Evolutionary conservation across 805 yeast species (phyloP).

Genomic region (Schizosaccharomyces lindneri): DNA sequence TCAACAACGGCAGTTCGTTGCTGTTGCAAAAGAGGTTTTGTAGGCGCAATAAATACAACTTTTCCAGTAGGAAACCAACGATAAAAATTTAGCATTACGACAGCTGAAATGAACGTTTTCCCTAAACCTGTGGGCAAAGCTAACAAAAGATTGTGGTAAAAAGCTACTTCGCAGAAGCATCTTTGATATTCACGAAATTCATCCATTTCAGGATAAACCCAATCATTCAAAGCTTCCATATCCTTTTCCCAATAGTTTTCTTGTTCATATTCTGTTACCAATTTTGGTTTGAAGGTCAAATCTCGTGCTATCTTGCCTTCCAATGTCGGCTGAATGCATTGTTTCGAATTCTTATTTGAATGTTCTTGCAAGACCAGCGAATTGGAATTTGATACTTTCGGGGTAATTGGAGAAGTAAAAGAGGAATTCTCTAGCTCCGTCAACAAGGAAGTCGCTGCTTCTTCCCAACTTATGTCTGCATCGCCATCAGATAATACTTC

Average conservation of each 20-base stretch:
- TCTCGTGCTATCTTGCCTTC: background rate
- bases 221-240: constrained; percentile 14
- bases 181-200: constrained; percentile 73
- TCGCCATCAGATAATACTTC: too few species aligned
- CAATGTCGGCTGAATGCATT: too few species aligned
- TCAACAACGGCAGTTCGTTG: constrained; percentile 82
- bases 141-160: constrained; percentile 52
- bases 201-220: constrained; percentile 64
- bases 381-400: too few species aligned
- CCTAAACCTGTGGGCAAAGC: constrained; percentile 96
- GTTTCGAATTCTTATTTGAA: too few species aligned
- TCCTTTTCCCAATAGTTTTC: background rate
- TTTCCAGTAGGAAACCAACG: constrained; percentile 2
- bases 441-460: too few species aligned
- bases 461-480: too few species aligned
- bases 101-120: constrained; percentile 83
- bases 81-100: constrained; percentile 34
- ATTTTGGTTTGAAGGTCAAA: background rate
- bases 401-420: too few species aligned
- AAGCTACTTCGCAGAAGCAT: constrained; percentile 46
- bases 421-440: too few species aligned
- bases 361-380: too few species aligned
- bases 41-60: constrained; percentile 49
- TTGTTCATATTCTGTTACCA: background rate
- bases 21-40: constrained; percentile 86